Percentiles rank a stretch among this genome's conserved stretches.
These are phyloP conservation scores for Magnolia changhungtana DNA, from an alignment of 164 flowering plant species.

Conservation along the genomic window DNA sequence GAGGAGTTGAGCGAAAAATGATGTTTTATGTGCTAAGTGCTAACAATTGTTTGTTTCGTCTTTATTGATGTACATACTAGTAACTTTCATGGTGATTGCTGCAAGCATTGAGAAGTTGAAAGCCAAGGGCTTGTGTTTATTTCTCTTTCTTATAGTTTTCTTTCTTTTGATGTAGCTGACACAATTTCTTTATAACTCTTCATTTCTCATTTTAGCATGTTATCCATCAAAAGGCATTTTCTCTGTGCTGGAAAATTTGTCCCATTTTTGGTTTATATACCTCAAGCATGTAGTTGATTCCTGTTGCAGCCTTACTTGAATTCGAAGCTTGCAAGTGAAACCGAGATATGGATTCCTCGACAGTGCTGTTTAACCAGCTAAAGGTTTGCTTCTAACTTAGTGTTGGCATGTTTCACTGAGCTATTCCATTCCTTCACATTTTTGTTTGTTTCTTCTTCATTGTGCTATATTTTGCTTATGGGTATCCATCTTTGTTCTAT, in stretches of 20 bases:
- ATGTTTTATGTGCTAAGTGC: not conserved
- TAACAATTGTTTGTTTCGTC: not conserved
- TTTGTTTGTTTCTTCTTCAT: not conserved
- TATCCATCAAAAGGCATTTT: not conserved
- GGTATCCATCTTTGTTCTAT: not conserved
- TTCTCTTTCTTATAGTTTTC: not conserved
- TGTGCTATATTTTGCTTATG: not conserved
- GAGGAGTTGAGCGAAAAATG: not conserved
- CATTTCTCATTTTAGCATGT: not conserved
- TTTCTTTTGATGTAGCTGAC: not conserved
- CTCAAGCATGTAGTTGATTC: not conserved
- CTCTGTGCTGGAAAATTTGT: not conserved
- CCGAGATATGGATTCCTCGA: slow-evolving; percentile 29
- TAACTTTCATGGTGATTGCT: not conserved
- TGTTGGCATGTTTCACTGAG: too few species aligned
- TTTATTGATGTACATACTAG: not conserved
- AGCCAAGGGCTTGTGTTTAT: not conserved
- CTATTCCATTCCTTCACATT: not conserved
- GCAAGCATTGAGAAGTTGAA: not conserved
- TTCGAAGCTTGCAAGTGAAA: not conserved
- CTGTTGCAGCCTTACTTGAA: not conserved
- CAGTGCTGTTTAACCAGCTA: slow-evolving; percentile 54
- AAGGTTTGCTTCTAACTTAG: slow-evolving; percentile 34
- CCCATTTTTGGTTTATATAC: not conserved
- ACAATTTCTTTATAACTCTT: not conserved